Base-by-base conservation (phyloP, 345 rosid genomes). In the Hibiscus mutabilis region DNA sequence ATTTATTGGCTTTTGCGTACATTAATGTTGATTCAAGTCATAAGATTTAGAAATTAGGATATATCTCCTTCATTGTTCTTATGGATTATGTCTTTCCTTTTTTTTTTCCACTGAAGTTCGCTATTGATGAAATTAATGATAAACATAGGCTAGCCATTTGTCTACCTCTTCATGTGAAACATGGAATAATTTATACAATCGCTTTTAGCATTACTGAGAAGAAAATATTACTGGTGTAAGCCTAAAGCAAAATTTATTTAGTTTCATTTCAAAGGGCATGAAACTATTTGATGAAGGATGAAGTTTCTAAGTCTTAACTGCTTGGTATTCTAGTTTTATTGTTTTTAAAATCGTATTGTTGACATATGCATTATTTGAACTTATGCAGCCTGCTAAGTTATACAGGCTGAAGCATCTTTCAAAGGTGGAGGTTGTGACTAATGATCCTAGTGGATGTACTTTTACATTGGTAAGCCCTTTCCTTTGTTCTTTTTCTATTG, bases 401-500 rank as follows among this genome's bases (percentile, higher is more conserved):
- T 95, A 95, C 82, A 92, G 92, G 80, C 88, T 95, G 72, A 95
- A 90, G 89, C 97, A 92, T 89, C 97, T 95, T 63, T 78, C 97
- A 10, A 90, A 92, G 77, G 86, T 95, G 79, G 99, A 95, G 87
- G 99, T 95, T 82, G 79, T 90, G 78, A 79, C 91, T 62, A 92
- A 88, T 82, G 99, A 95, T 77, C 97, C 97, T 56, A 95, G 97
- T 81, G 99, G 97, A 68, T 95, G 97, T 78, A 89, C 97, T 59
- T 92, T 95, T 79, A 90, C 91, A 67, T 79, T 95, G 92, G 97
- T 92, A 90, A 82, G 79, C 62, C 71, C 31, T 37, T 56, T 69
- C 8, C 21, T 63, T 21, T 19, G 3, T 31, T 31, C 44, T 16
- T 60, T 60, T 31, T 8, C 33, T 27, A 14, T 31, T 33, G 21